phyloP scores from a whole-genome alignment of 129 eudicot species.

The Flaveria ramosissima region DNA sequence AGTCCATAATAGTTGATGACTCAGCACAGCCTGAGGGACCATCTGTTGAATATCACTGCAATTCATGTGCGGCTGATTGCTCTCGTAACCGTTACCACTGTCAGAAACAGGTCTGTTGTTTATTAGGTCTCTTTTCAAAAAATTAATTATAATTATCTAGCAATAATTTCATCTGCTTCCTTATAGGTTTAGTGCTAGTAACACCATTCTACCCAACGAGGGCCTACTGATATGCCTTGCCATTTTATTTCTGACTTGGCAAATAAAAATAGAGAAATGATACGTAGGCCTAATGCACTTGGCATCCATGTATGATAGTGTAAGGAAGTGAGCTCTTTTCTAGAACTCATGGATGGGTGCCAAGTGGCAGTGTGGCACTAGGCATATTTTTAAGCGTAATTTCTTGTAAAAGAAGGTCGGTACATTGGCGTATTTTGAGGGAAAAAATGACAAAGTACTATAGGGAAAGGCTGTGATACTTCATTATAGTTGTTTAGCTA shows the following conservation, averaged over 20 bases:
- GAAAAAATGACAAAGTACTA: background rate
- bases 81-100: constrained; percentile 97
- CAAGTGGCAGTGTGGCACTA: background rate
- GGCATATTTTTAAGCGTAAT: background rate
- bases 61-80: constrained; percentile 97
- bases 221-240: background rate
- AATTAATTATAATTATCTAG: background rate
- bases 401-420: background rate
- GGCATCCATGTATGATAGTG: background rate
- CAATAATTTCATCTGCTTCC: background rate
- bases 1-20: constrained; percentile 74
- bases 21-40: constrained; percentile 80
- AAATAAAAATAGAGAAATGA: background rate
- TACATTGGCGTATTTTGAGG: background rate
- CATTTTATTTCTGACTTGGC: background rate
- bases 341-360: background rate
- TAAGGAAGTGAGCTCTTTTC: background rate
- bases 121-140: constrained; percentile 9
- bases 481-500: background rate
- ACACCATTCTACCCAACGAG: background rate
- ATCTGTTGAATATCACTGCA: constrained; percentile 92
- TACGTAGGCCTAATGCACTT: background rate
- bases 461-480: background rate
- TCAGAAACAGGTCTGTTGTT: constrained; percentile 87
- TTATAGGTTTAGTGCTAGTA: background rate